Evolutionary conservation across 2,329 filamentous ascomycete genomes (phyloP), one percentile per base, ranked within the genome.

Genomic region (Cercospora sojina): DNA sequence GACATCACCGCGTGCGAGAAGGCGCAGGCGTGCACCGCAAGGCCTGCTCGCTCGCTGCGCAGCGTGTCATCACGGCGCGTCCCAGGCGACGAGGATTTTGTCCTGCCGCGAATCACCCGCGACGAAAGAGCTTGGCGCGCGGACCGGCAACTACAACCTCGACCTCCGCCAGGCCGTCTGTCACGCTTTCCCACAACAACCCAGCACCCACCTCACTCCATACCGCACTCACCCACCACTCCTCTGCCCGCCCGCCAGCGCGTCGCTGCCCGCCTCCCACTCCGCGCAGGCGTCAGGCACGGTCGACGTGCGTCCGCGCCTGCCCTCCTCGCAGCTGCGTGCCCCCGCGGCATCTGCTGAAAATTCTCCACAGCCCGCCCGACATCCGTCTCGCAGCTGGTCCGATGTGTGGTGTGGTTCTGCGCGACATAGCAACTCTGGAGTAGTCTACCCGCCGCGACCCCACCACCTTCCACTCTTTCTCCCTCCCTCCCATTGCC

Each of bases 401-500:
- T 60, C 62, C 62, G 62, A 64, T 64, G 62, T 59, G 38, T 29
- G 38, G 18, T 51, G 59, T 29, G 59, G 41, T 35, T 53, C 59
- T 29, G 13, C 41, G 31, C 51, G 51, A 66, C 38, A 47, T n/a
- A 27, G 32, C 56, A 66, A 51, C 64, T 62, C 64, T 66, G 64
- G 51, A 62, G 64, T 62, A 51, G 47, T 18, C 47, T 27, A 51
- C 47, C 47, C 47, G 25, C 47, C 27, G 38, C 57, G 51, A 29
- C 59, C 43, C 53, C 64, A 58, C 64, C 51, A 29, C 59, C 59
- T 35, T 18, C 56, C 49, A 32, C 59, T 35, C 35, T 25, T 62
- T 47, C 23, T 31, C 51, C 25, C 23, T 31, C 51, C 25, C 12
- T 18, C 35, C 49, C 64, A 61, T 62, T 38, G 43, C 18, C 51